phyloP scores from a whole-genome alignment of 768 basidiomycete species.

The Boletus sp. region DNA sequence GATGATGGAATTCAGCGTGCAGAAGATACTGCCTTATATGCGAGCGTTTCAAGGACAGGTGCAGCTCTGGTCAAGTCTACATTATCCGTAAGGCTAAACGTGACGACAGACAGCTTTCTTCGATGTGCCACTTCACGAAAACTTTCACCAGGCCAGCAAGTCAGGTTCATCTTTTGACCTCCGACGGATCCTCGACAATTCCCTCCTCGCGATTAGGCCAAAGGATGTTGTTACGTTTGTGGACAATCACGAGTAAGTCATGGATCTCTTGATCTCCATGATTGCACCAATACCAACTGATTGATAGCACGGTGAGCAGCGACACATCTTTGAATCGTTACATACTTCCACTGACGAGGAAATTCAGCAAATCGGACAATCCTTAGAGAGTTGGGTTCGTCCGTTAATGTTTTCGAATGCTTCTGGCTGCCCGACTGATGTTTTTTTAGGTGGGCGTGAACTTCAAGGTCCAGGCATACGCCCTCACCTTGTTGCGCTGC shows the following conservation, averaged over 20 bases:
- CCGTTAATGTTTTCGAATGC: not conserved
- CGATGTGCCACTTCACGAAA: conserved; percentile 87
- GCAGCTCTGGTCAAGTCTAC: conserved; percentile 9
- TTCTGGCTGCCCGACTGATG: not conserved
- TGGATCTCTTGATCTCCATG: not conserved
- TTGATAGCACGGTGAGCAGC: conserved; percentile 60
- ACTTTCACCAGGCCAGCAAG: conserved; percentile 76
- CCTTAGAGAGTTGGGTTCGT: conserved; percentile 79
- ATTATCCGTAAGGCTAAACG: not conserved
- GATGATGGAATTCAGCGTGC: conserved; percentile 36
- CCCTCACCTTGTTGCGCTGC: conserved; percentile 69
- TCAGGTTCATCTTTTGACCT: conserved; percentile 70
- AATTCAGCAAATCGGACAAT: conserved; percentile 63
- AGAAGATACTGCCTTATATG: conserved; percentile 55
- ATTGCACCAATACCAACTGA: not conserved
- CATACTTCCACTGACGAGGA: not conserved
- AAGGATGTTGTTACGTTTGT: conserved; percentile 87
- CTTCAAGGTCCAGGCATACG: conserved; percentile 83
- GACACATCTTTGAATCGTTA: conserved; percentile 9
- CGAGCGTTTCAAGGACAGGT: conserved; percentile 66
- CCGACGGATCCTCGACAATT: conserved; percentile 65
- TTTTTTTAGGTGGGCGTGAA: conserved; percentile 53
- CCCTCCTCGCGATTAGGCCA: conserved; percentile 66
- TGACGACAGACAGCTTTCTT: conserved; percentile 75
- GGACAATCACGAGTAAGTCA: conserved; percentile 82